These are phyloP conservation scores for Dendryphion nanum DNA, from an alignment of 2,329 filamentous ascomycete genomes.

Conservation along the genomic window DNA sequence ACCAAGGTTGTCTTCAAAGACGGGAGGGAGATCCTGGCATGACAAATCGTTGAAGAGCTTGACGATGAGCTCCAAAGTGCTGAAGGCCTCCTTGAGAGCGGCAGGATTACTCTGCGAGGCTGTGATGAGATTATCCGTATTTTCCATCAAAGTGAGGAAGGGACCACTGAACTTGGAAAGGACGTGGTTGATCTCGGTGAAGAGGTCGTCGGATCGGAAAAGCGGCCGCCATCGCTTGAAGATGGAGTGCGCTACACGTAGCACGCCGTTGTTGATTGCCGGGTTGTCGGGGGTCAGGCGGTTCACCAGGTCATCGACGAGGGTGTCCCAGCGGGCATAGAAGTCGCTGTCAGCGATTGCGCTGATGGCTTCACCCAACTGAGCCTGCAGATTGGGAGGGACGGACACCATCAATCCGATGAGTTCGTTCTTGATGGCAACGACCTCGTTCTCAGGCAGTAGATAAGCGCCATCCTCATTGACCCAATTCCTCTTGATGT, in stretches of 20 bases:
- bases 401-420: slow-evolving; percentile 96
- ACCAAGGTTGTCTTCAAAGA: slow-evolving; percentile 85
- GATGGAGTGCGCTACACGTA: slow-evolving; percentile 97
- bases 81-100: slow-evolving; percentile 73
- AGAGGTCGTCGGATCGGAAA: slow-evolving; percentile 89
- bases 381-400: slow-evolving; percentile 81
- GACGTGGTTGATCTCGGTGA: slow-evolving; percentile 95
- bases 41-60: slow-evolving; percentile 96
- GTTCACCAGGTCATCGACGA: slow-evolving; percentile 88
- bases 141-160: slow-evolving; percentile 76
- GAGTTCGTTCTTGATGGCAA: slow-evolving; percentile 89
- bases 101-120: slow-evolving; percentile 74
- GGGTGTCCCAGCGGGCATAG: slow-evolving; percentile 92
- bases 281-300: slow-evolving; percentile 79
- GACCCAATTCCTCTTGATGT: slow-evolving; percentile 90
- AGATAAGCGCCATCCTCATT: slow-evolving; percentile 95
- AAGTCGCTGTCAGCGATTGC: slow-evolving; percentile 98
- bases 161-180: slow-evolving; percentile 78
- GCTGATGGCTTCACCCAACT: slow-evolving; percentile 94
- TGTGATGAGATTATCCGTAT: slow-evolving; percentile 68
- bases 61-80: slow-evolving; percentile 81
- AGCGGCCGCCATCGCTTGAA: slow-evolving; percentile 95
- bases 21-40: slow-evolving; percentile 92
- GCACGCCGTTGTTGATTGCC: slow-evolving; percentile 85
- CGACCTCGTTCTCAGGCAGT: slow-evolving; percentile 77